Base-by-base conservation (phyloP, 495 filamentous ascomycete genomes). In the Daldinia decipiens region DNA sequence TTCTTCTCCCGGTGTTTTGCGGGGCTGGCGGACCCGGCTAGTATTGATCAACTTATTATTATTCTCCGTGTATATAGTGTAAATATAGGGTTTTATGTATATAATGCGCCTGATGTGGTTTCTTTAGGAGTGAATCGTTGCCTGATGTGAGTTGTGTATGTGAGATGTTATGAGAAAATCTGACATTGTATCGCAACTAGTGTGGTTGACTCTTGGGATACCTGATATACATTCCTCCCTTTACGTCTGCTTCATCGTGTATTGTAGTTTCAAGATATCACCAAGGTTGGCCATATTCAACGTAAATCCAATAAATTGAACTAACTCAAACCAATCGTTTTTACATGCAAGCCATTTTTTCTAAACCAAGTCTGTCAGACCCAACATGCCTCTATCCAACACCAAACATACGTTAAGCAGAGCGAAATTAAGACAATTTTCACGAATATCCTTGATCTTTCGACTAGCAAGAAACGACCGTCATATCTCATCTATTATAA, bases 41-140 rank as follows among this genome's bases (percentile, higher is more conserved):
- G 24, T 53, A 31, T 17, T 27, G 50, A 53, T 17, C 3, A 8
- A 53, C 8, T 36, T 36, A 47, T 21, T 47, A 47, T 47, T 47
- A 47, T 53, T 53, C 26, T 31, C 24, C 15, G 2, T 53, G 27
- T 29, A 53, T 31, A 53, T 53, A 53, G 27, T 53, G 50, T 53
- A 53, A 53, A 53, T 53, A 53, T 26, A 53, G 11, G 4, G 2
- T 17, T 53, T 27, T 0, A 53, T 31, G 27, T 53, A 53, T 53
- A 53, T 31, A 31, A 53, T 31, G 24, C 15, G 6, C 9, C 11
- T 53, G 24, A 53, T 53, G n/a, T 29, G 13, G 11, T 36, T 36
- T 11, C 12, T 36, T 36, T 36, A 11, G 12, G 5, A 4, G 34
- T 36, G 34, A 36, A 36, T 13, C 11, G 34, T 36, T 3, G 34